Percentiles rank a stretch among this genome's conserved stretches.
These are phyloP conservation scores for Endoconidiophora polonica DNA, from an alignment of 2,329 filamentous ascomycete genomes.

Conservation along the genomic window DNA sequence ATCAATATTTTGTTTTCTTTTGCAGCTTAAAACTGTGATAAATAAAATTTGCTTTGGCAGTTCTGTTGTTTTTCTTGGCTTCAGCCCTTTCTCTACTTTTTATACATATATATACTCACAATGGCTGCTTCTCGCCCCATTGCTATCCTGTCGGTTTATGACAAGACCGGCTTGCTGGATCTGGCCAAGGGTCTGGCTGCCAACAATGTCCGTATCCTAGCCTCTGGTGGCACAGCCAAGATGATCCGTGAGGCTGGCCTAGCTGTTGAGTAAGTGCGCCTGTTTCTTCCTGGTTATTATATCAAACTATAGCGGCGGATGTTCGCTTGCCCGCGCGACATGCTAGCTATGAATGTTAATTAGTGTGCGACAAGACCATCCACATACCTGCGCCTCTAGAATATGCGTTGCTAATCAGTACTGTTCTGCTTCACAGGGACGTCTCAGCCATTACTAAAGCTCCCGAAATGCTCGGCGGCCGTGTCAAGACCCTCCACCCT, in stretches of 20 bases:
- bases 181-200: slow-evolving; percentile 78
- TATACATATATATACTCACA: slow-evolving; percentile 12
- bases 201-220: slow-evolving; percentile 81
- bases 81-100: too few species aligned
- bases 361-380: not conserved
- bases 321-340: not conserved
- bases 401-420: not conserved
- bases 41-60: slow-evolving; percentile 8
- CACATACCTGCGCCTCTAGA: not conserved
- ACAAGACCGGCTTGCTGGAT: slow-evolving; percentile 92
- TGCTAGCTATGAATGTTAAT: not conserved
- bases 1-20: slow-evolving; percentile 1
- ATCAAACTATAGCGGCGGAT: too few species aligned
- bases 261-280: slow-evolving; percentile 61
- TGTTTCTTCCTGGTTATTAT: not conserved
- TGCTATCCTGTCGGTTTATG: slow-evolving; percentile 94
- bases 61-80: not conserved
- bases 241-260: slow-evolving; percentile 96
- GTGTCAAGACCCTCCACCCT: slow-evolving; percentile 83
- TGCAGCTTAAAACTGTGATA: slow-evolving; percentile 9
- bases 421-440: slow-evolving; percentile 40
- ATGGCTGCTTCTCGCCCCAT: slow-evolving; percentile 35
- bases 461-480: slow-evolving; percentile 85
- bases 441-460: slow-evolving; percentile 94
- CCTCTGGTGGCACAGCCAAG: slow-evolving; percentile 86